Percentiles rank a stretch among this genome's conserved stretches.
These are phyloP conservation scores for Dichotomopilus funicola DNA, from an alignment of 2,329 filamentous ascomycete genomes.

Conservation along the genomic window DNA sequence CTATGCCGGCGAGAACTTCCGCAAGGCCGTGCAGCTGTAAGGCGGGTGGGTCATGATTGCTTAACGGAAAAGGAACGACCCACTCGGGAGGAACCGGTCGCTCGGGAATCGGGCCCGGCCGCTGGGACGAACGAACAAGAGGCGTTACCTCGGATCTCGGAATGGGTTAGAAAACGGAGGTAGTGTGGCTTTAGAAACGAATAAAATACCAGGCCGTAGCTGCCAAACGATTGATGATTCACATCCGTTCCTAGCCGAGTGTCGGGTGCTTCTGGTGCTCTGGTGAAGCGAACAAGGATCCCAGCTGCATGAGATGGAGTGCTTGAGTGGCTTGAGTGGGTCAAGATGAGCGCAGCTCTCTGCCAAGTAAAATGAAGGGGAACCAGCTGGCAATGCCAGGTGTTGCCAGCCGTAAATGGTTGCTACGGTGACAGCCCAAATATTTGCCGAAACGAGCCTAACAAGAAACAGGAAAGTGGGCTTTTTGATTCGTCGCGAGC, in stretches of 20 bases:
- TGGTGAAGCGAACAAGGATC: background rate
- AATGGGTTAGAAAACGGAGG: conserved; percentile 23
- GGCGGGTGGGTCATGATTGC: conserved; percentile 12
- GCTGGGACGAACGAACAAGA: conserved; percentile 6
- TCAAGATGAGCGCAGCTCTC: too few species aligned
- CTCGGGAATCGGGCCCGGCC: conserved; percentile 2
- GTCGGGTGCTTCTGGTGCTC: background rate
- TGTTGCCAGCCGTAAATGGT: conserved; percentile 12
- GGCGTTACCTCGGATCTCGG: conserved; percentile 17
- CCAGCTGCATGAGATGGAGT: too few species aligned
- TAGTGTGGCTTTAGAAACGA: conserved; percentile 18
- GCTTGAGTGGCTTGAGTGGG: background rate
- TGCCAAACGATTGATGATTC: conserved; percentile 1
- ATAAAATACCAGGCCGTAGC: conserved; percentile 20
- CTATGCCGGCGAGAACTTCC: conserved; percentile 90
- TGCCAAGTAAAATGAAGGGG: too few species aligned
- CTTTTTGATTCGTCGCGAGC: conserved; percentile 3
- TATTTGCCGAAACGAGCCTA: conserved; percentile 6
- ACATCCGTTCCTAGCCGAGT: background rate
- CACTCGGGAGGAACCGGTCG: conserved; percentile 17
- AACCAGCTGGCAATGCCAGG: background rate
- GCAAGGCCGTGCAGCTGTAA: conserved; percentile 83
- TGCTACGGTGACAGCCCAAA: conserved; percentile 18
- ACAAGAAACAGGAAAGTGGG: conserved; percentile 9
- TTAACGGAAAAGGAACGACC: background rate